A percentile compares a stretch with the other conserved stretches of the same genome.
phyloP scores from a whole-genome alignment of 2,329 filamentous ascomycete species.

The Escovopsis weberi region DNA sequence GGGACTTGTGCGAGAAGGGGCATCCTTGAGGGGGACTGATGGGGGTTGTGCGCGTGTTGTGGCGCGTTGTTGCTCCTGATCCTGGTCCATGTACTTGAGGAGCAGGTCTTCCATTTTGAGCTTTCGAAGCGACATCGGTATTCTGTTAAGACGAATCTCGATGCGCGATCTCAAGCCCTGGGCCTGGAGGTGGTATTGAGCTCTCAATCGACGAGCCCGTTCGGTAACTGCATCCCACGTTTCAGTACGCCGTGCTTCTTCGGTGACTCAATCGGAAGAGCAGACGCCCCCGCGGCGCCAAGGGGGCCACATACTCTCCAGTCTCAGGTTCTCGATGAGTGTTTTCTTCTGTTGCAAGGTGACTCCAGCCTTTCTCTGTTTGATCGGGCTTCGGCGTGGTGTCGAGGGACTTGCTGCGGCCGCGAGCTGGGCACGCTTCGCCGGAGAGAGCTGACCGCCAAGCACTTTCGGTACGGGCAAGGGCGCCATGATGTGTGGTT shows the following conservation, averaged over 20 bases:
- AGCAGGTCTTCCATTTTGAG: conserved; percentile 72
- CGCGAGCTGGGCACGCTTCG: conserved; percentile 9
- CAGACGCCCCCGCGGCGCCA: not conserved
- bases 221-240: conserved; percentile 52
- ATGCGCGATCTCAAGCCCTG: conserved; percentile 74
- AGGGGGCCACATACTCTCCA: conserved; percentile 53
- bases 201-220: conserved; percentile 71
- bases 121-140: conserved; percentile 65
- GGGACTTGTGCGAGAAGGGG: conserved; percentile 19
- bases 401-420: conserved; percentile 21
- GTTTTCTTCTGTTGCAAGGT: conserved; percentile 67
- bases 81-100: conserved; percentile 31
- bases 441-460: conserved; percentile 8
- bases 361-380: conserved; percentile 46
- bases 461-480: conserved; percentile 23
- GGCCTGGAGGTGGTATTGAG: conserved; percentile 79
- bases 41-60: conserved; percentile 21
- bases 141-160: conserved; percentile 85
- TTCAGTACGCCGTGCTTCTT: conserved; percentile 6
- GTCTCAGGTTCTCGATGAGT: conserved; percentile 74
- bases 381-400: conserved; percentile 42
- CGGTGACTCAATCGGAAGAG: not conserved
- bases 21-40: conserved; percentile 37
- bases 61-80: conserved; percentile 27
- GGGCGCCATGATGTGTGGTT: conserved; percentile 29